Evolutionary conservation across 129 eudicot species (phyloP).

Genomic region (Erigeron canadensis): DNA sequence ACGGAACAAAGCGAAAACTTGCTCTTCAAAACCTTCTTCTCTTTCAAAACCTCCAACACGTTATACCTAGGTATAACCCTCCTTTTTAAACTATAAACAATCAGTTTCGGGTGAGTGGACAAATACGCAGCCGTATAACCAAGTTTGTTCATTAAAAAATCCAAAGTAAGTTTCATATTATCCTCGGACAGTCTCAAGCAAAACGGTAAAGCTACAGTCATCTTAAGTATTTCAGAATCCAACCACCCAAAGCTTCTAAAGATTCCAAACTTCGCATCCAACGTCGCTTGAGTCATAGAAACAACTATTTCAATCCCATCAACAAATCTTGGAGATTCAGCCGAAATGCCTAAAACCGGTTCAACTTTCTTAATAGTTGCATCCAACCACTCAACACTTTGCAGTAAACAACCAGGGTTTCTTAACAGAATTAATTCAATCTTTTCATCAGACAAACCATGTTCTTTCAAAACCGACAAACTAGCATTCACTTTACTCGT

Average conservation of each 20-base stretch:
- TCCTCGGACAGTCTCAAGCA: conserved; percentile 22
- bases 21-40: conserved; percentile 32
- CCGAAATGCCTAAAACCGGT: conserved; percentile 30
- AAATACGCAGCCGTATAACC: conserved; percentile 30
- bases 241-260: conserved; percentile 46
- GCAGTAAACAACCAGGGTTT: conserved; percentile 27
- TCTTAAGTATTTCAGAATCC: conserved; percentile 20
- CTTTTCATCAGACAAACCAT: conserved; percentile 27
- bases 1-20: conserved; percentile 1
- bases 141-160: conserved; percentile 36
- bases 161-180: conserved; percentile 11
- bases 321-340: conserved; percentile 17
- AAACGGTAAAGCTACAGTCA: conserved; percentile 22
- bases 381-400: conserved; percentile 20
- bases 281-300: not conserved
- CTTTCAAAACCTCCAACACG: conserved; percentile 24
- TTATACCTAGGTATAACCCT: conserved; percentile 34
- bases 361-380: conserved; percentile 21
- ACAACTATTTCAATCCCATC: conserved; percentile 25
- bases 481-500: conserved; percentile 8
- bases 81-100: conserved; percentile 35
- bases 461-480: conserved; percentile 15
- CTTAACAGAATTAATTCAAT: not conserved
- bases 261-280: conserved; percentile 27
- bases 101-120: conserved; percentile 20